Evolutionary conservation across 768 basidiomycete genomes (phyloP), one percentile per base, ranked within the genome.

Genomic region (Leccinum ochraceum): DNA sequence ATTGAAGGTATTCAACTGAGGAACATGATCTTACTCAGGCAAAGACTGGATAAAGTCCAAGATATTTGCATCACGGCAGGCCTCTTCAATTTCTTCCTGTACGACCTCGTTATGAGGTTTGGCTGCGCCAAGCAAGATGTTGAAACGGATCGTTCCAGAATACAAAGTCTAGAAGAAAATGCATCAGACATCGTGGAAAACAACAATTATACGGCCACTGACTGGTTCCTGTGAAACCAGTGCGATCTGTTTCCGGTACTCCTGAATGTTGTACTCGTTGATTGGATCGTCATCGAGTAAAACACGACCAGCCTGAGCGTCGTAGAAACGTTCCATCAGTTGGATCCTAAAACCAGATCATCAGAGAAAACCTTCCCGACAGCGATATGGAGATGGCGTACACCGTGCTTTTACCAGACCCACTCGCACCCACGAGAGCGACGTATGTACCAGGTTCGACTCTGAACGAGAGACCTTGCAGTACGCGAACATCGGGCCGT

Each of bases 101-200:
- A 93, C 94, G 8, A 95, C 90, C 66, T 94, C 86, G 0, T 84
- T 82, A 39, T 76, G 76, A 3, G 90, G 89, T 69, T 91, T 92
- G 65, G 81, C 83, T 44, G 91, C 89, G 17, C 95, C 95, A 42
- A 97, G 87, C 8, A 94, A 74, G 71, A 95, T 86, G 74, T 98
- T 98, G 77, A 96, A 95, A 32, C 89, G 88, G 62, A 97, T 80
- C 1, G 91, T 91, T 26, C 94, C 93, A n/a, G 92, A 87, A 71
- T 97, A 98, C 4, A 98, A 78, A 0, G 89, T 92, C 75, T 77
- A 56, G 30, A 20, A 56, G 13, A n/a, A 39, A 44, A 53, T 17
- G 37, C 17, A 22, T 39, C 17, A 24, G 14, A 42, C 9, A 32
- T 42, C 3, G 6, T 54, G 10, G 59, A 59, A 58, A 66, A 66